These are phyloP conservation scores for Leishmania amazonensis DNA, from an alignment of 208 protist genomes.

Conservation along the genomic window DNA sequence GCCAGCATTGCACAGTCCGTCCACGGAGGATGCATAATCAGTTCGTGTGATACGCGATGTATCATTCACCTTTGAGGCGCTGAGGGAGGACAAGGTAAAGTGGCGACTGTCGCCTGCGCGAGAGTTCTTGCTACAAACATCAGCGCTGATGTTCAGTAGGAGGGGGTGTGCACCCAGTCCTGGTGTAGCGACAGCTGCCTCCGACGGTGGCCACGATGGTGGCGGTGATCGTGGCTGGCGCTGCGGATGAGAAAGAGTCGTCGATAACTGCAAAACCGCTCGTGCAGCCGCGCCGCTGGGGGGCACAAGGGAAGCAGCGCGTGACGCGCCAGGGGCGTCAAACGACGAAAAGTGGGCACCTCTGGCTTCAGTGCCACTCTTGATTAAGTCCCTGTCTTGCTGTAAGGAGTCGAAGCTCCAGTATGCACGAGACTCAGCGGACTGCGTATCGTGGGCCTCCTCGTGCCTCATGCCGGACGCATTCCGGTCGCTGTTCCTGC, in stretches of 20 bases:
- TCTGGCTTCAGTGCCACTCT: background rate
- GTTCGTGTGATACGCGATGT: background rate
- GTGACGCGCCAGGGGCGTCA: background rate
- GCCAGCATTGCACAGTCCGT: background rate
- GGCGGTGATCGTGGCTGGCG: background rate
- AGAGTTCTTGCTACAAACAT: background rate
- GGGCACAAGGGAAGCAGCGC: background rate
- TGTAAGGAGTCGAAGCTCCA: background rate
- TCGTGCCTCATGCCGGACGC: background rate
- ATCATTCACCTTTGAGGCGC: constrained; percentile 7
- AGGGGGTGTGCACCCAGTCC: background rate
- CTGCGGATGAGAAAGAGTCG: background rate
- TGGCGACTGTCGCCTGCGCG: background rate
- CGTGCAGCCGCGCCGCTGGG: background rate
- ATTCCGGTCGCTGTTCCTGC: background rate
- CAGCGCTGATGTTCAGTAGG: background rate
- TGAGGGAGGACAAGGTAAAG: constrained; percentile 6
- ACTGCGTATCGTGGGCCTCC: background rate
- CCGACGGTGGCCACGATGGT: background rate
- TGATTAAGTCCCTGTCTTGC: background rate
- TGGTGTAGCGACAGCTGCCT: background rate
- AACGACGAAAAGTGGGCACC: background rate
- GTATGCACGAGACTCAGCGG: background rate
- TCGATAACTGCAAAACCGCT: background rate
- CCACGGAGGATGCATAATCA: background rate